phyloP scores from a whole-genome alignment of 2,329 filamentous ascomycete species.

The Dactylellina parvicollis region DNA sequence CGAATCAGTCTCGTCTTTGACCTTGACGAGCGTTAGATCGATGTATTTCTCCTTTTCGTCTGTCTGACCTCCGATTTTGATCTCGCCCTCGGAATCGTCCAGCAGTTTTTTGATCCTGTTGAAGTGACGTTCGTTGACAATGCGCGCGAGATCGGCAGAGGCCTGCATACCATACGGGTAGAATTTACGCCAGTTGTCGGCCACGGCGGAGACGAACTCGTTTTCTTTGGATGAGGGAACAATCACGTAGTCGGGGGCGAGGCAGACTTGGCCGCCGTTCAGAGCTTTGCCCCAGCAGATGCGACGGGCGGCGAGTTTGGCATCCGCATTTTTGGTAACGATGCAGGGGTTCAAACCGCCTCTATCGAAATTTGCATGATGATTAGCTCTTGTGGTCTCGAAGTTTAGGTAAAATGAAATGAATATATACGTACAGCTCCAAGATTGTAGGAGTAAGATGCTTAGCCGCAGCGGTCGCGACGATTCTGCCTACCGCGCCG shows the following conservation, averaged over 20 bases:
- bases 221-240: conserved; percentile 70
- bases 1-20: conserved; percentile 77
- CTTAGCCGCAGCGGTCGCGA: conserved; percentile 87
- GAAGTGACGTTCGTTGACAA: conserved; percentile 84
- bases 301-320: conserved; percentile 80
- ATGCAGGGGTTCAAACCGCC: conserved; percentile 93
- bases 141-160: conserved; percentile 80
- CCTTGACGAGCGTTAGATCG: conserved; percentile 89
- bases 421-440: conserved; percentile 69
- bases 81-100: conserved; percentile 82
- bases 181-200: conserved; percentile 76
- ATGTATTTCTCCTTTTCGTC: conserved; percentile 85
- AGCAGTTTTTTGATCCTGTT: conserved; percentile 87
- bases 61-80: conserved; percentile 84
- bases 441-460: conserved; percentile 86
- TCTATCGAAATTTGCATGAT: conserved; percentile 22
- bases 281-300: conserved; percentile 88
- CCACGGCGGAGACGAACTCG: conserved; percentile 78
- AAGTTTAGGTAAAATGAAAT: background rate
- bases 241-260: conserved; percentile 91
- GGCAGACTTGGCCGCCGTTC: conserved; percentile 89
- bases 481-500: conserved; percentile 80
- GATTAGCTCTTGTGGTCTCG: background rate
- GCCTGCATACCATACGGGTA: conserved; percentile 82
- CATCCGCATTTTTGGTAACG: conserved; percentile 82